Evolutionary conservation across 176 grass and related monocot species (phyloP).

Genomic region (bread wheat (Triticum aestivum)): DNA sequence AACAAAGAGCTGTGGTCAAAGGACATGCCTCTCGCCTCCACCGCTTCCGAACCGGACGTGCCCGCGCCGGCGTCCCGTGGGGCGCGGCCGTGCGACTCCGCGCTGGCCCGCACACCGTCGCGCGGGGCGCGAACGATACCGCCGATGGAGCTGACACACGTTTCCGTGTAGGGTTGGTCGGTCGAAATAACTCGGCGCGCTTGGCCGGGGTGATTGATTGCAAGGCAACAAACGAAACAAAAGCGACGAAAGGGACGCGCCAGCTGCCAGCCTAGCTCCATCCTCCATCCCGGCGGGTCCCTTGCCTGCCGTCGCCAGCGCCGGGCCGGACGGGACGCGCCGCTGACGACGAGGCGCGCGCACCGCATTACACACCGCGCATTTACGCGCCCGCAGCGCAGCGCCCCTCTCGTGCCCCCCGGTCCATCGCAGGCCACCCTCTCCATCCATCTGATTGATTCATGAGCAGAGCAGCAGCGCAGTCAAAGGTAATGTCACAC

Average conservation of each 20-base stretch:
- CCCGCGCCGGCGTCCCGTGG: no score
- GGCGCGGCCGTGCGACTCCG: no score
- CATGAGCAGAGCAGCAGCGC: background rate
- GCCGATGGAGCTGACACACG: no score
- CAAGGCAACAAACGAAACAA: slow-evolving; percentile 3
- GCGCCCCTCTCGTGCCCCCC: background rate
- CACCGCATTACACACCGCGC: background rate
- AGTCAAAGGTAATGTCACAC: slow-evolving; percentile 20
- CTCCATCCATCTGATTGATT: background rate
- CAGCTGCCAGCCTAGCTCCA: background rate
- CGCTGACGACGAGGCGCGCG: background rate
- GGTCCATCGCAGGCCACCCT: slow-evolving; percentile 1
- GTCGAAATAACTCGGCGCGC: background rate
- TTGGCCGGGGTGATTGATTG: background rate
- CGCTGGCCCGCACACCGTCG: no score
- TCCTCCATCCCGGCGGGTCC: background rate
- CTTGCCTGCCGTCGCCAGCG: background rate
- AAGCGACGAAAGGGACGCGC: slow-evolving; percentile 6
- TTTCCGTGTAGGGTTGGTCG: background rate
- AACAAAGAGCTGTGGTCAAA: no score
- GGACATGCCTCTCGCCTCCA: no score
- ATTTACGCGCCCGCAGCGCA: background rate
- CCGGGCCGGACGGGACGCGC: slow-evolving; percentile 22
- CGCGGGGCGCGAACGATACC: no score
- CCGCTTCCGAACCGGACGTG: no score